Base-by-base conservation (phyloP, 2,329 filamentous ascomycete species). In the Pyrenophora tritici-repentis region DNA sequence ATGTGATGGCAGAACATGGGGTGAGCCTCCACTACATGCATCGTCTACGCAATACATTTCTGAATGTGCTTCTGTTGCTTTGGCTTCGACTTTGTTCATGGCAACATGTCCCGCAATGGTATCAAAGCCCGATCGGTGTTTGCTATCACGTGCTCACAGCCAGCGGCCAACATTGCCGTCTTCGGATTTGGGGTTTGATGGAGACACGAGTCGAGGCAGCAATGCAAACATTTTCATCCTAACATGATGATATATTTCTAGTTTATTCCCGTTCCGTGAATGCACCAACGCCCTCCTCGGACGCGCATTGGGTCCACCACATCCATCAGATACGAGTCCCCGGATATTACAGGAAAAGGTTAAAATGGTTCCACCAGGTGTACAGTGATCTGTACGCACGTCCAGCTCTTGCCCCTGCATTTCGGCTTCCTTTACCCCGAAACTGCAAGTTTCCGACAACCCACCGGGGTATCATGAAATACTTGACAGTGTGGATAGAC, bases 91-190 rank as follows among this genome's bases (percentile, higher is more conserved):
- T n/a, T 12, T 7, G 22, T 2, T 32, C 24, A 42, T 58, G 63
- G 62, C 49, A 65, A 62, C 39, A 56, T 40, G 31, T 48, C 41
- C 60, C 63, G 63, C 52, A 39, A 32, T 42, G 41, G 39, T 39
- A 34, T 55, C 66, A 63, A 47, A 60, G 38, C 49, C 65, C 64
- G 63, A 46, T 56, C 66, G 63, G 66, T 55, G 31, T 65, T 55
- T 67, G 63, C 59, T 56, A 58, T 43, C 43, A 51, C 49, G 47
- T 53, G 45, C 52, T 32, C 53, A 41, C 34, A 35, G 17, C 29
- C 26, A 53, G 61, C 62, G 62, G 61, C 46, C 58, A 46, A 42
- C 43, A 53, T 62, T 67, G 47, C 62, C 63, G 47, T 41, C 36
- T 61, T 55, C 20, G 53, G 50, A 34, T 24, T 8, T 31, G 24